phyloP scores from a whole-genome alignment of 1,284 basidiomycete species.

The Amylostereum chailletii region DNA sequence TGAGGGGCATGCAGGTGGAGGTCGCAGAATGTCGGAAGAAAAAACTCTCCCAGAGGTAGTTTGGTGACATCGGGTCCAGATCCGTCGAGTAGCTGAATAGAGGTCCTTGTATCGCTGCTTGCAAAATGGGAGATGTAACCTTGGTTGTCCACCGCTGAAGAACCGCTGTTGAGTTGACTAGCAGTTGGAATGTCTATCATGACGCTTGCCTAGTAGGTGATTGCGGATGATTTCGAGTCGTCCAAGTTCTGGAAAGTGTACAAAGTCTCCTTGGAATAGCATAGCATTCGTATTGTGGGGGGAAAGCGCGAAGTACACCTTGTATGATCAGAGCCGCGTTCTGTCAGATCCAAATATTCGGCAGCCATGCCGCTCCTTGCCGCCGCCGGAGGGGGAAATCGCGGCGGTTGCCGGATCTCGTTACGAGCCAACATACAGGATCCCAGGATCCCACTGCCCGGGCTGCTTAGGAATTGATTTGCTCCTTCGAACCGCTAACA shows the following conservation, averaged over 20 bases:
- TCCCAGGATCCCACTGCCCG: too few relatives aligned
- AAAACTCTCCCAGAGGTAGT: slow-evolving; percentile 49
- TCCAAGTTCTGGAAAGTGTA: slow-evolving; percentile 44
- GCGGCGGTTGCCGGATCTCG: too few relatives aligned
- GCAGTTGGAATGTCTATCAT: too few relatives aligned
- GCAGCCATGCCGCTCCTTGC: too few relatives aligned
- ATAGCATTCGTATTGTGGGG: slow-evolving; percentile 3
- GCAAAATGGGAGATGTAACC: slow-evolving; percentile 51
- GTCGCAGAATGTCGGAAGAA: slow-evolving; percentile 74
- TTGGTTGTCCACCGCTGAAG: slow-evolving; percentile 37
- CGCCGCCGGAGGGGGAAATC: too few relatives aligned
- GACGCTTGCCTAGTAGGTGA: slow-evolving; percentile 44
- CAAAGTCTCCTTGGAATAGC: slow-evolving; percentile 42
- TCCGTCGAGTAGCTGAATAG: slow-evolving; percentile 4
- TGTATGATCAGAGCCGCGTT: too few relatives aligned
- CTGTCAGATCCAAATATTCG: too few relatives aligned
- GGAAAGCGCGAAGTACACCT: too few relatives aligned
- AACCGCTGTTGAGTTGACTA: not conserved
- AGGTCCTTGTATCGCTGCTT: slow-evolving; percentile 14
- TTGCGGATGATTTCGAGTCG: slow-evolving; percentile 46
- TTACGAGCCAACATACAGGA: too few relatives aligned
- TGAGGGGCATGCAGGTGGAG: slow-evolving; percentile 82
- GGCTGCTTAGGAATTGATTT: too few relatives aligned
- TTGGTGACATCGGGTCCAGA: slow-evolving; percentile 17
- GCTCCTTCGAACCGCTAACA: too few relatives aligned